Evolutionary conservation across 495 filamentous ascomycete species (phyloP), one percentile per base, ranked within the genome.

Genomic region (Xanthoparmelia taractica): DNA sequence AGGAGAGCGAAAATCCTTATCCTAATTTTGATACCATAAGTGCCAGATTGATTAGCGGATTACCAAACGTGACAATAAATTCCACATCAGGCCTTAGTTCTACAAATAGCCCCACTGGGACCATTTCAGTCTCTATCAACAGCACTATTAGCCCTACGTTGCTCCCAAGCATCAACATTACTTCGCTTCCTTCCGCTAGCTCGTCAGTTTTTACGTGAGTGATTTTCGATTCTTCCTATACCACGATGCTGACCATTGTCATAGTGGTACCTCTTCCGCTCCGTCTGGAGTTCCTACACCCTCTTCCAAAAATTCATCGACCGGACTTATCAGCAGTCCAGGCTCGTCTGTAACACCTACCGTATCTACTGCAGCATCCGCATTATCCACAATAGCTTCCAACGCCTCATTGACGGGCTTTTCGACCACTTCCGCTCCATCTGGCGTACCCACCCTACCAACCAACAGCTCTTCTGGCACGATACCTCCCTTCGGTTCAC

Each of bases 11-110:
- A 18, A n/a, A 18, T 13, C 52, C 61, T 17, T 29, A n/a, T 6
- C 23, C 47, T n/a, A 57, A 64, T 18, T n/a, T 25, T 12, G 27
- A n/a, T 11, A 47, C 45, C 7, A 59, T 64, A 18, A 58, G 65
- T 37, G 65, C 65, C 4, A 11, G 40, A 8, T 57, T 67, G 12
- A 18, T 64, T 13, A 45, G 43, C 34, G 52, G 40, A 20, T 11
- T 41, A 36, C 34, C 56, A 31, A 31, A 45, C 10, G 43, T 31
- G 8, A 58, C 58, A 20, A 59, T 47, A 34, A 33, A 54, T 36
- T 20, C 27, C 20, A 61, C 63, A 4, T 43, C 58, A 8, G 40
- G 18, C 8, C 20, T 43, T 31, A 36, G 18, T 37, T 25, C 59
- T 36, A 61, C 40, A 29, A 4, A 40, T 25, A 47, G 25, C 31